A percentile compares a stretch with the other conserved stretches of the same genome.
phyloP scores from a whole-genome alignment of 768 basidiomycete species.

The Collybia sordida region DNA sequence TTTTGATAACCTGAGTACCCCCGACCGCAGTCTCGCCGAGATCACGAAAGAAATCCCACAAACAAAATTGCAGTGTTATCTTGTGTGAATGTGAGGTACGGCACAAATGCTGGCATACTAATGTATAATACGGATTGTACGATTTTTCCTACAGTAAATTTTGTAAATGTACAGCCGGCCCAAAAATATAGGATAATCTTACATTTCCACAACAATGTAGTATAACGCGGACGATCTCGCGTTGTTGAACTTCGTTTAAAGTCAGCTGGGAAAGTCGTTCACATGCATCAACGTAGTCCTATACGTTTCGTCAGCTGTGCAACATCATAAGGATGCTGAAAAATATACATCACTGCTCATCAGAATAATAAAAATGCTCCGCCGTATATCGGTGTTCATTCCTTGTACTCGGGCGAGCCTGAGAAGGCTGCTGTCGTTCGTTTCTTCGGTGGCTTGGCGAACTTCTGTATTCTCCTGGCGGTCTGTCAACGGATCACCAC shows the following conservation, averaged over 20 bases:
- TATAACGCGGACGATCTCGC: conserved; percentile 91
- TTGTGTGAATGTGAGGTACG: conserved; percentile 77
- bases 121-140: conserved; percentile 95
- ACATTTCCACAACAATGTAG: conserved; percentile 93
- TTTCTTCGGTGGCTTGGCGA: conserved; percentile 16
- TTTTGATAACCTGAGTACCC: conserved; percentile 75
- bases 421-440: conserved; percentile 44
- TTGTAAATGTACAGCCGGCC: background rate
- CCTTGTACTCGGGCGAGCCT: conserved; percentile 92
- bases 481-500: conserved; percentile 87
- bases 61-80: conserved; percentile 90
- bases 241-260: conserved; percentile 86
- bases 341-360: conserved; percentile 90
- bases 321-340: background rate
- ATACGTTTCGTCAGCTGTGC: background rate
- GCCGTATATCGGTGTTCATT: conserved; percentile 96
- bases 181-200: conserved; percentile 20
- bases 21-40: conserved; percentile 84
- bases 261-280: conserved; percentile 84
- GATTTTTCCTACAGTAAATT: conserved; percentile 64
- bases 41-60: conserved; percentile 96
- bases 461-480: conserved; percentile 41
- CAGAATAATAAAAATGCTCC: conserved; percentile 88
- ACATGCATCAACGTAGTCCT: conserved; percentile 98
- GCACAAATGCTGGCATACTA: conserved; percentile 85